Evolutionary conservation across 805 yeast species (phyloP).

Genomic region (Ogataea nitratoaversa): DNA sequence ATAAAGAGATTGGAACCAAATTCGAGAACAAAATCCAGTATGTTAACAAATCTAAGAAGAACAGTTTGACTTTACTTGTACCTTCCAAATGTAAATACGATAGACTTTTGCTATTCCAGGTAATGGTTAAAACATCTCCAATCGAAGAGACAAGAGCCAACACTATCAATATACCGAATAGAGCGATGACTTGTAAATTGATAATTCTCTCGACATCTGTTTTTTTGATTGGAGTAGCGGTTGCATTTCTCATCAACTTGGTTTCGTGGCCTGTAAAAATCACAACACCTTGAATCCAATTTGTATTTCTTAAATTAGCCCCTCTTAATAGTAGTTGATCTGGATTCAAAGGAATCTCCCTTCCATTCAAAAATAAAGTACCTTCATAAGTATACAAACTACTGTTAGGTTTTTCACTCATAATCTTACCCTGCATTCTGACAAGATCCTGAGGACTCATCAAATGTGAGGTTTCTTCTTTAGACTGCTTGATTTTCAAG

Average conservation of each 20-base stretch:
- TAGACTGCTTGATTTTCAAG: conserved; percentile 88
- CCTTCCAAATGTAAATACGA: conserved; percentile 67
- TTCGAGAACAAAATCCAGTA: conserved; percentile 96
- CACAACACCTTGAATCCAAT: conserved; percentile 91
- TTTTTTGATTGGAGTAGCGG: conserved; percentile 95
- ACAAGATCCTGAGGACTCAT: conserved; percentile 62
- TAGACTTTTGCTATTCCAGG: conserved; percentile 47
- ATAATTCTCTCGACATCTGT: conserved; percentile 96
- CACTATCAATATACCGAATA: conserved; percentile 74
- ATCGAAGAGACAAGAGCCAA: conserved; percentile 76
- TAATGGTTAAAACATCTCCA: conserved; percentile 78
- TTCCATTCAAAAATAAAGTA: conserved; percentile 56
- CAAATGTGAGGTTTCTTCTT: conserved; percentile 67
- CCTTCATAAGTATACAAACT: conserved; percentile 95
- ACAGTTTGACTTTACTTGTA: conserved; percentile 61
- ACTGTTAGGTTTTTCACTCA: conserved; percentile 91
- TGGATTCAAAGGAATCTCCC: conserved; percentile 71
- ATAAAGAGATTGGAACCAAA: conserved; percentile 93
- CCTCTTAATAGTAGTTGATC: conserved; percentile 93
- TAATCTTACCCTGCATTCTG: conserved; percentile 51
- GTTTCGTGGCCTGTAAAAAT: conserved; percentile 98
- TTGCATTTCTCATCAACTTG: conserved; percentile 95
- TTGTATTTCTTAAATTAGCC: conserved; percentile 90
- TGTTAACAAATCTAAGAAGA: conserved; percentile 84
- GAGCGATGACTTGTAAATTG: conserved; percentile 83